Percentiles rank a stretch among this genome's conserved stretches.
Evolutionary conservation across 2,329 filamentous ascomycete species (phyloP).

Genomic region (Penicillium sclerotiorum): DNA sequence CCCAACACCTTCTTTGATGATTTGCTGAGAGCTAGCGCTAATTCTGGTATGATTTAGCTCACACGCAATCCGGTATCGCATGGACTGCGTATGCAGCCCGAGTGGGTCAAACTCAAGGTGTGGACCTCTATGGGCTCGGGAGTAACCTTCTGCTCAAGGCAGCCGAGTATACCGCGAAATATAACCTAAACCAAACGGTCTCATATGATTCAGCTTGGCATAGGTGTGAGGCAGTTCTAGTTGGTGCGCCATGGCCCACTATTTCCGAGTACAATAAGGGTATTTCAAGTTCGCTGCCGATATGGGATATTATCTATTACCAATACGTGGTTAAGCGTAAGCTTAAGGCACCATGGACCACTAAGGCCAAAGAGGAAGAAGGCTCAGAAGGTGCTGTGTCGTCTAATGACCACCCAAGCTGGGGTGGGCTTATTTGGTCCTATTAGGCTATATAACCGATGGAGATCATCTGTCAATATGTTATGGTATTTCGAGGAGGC

Average conservation of each 20-base stretch:
- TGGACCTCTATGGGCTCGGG: slow-evolving; percentile 36
- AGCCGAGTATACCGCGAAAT: slow-evolving; percentile 45
- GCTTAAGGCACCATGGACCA: background rate
- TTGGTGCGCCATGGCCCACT: slow-evolving; percentile 42
- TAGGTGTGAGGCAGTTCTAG: slow-evolving; percentile 45
- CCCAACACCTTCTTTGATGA: no score
- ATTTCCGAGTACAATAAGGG: slow-evolving; percentile 31
- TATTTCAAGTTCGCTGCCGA: background rate
- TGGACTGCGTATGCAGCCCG: slow-evolving; percentile 42
- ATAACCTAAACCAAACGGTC: slow-evolving; percentile 40
- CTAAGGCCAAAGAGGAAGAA: background rate
- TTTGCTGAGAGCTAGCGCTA: no score
- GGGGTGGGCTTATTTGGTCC: background rate
- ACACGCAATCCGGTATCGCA: slow-evolving; percentile 34
- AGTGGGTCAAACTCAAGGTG: slow-evolving; percentile 39
- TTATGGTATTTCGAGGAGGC: no score
- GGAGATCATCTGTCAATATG: no score
- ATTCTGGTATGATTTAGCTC: slow-evolving; percentile 46
- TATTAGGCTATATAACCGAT: no score
- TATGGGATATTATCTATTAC: background rate
- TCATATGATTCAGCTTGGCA: slow-evolving; percentile 40
- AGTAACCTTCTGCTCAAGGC: slow-evolving; percentile 39
- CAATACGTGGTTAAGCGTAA: background rate
- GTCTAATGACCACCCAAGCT: background rate
- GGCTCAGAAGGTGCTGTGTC: background rate